Evolutionary conservation across 1,284 basidiomycete genomes (phyloP), one percentile per base, ranked within the genome.

Genomic region (Butyriboletus appendiculatus): DNA sequence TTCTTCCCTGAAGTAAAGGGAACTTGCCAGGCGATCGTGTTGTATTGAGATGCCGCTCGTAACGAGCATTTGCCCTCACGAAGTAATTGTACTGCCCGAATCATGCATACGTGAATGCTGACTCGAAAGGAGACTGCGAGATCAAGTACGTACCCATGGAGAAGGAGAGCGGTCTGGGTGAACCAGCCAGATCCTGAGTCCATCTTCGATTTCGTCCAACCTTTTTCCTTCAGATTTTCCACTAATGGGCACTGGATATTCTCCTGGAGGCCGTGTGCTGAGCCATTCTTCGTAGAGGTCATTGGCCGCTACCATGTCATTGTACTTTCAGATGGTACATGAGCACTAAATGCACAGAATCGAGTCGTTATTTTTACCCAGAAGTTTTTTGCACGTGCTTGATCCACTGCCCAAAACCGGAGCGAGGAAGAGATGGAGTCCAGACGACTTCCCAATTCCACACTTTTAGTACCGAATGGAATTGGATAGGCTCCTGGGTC

Each of bases 401-500:
- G 4, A 12, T 11, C 1, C 10, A 59, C 52, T 10, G 61, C 63
- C 63, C 65, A 67, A 45, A 52, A 51, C 10, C 61, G 53, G 4
- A 55, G 14, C 0, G 2, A 2, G 3, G 22, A 7, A 6, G 45
- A 3, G 15, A 64, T 47, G n/a, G 61, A 47, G 9, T 64, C 65
- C 40, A 64, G 55, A 33, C 63, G 55, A 45, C 53, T 60, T 12
- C 59, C 65, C 49, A 55, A 43, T 49, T 51, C 35, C 30, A 61
- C 24, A 7, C 10, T 3, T 1, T 0, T 0, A 15, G 15, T 0
- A 5, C 30, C 2, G 48, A 53, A 57, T 48, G 60, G 59, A 35
- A 66, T 37, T 43, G 49, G 50, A 39, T 63, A 65, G 34, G 48
- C 62, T 7, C 62, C 55, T 48, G 63, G 64, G 22, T 58, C 43